These are phyloP conservation scores for Lathyrus oleraceus DNA, from an alignment of 306 rosid genomes.

Conservation along the genomic window DNA sequence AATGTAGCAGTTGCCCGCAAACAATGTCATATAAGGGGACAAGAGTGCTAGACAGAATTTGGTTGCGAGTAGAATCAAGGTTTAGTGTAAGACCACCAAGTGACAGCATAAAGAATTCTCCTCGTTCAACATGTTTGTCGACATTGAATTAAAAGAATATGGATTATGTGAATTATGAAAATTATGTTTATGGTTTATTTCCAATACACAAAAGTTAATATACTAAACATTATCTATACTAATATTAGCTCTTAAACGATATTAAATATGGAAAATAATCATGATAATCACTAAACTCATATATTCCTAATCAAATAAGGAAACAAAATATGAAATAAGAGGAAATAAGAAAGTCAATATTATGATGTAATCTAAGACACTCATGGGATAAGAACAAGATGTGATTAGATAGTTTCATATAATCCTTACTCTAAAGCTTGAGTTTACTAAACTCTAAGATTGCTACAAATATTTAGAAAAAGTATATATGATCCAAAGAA, in stretches of 20 bases:
- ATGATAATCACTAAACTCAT: neutral
- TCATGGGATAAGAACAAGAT: neutral
- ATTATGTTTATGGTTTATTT: neutral
- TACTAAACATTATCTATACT: neutral
- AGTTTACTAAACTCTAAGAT: neutral
- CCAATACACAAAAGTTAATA: too few relatives aligned
- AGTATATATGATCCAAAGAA: neutral
- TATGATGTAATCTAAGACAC: neutral
- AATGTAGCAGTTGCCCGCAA: neutral
- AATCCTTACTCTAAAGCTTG: neutral
- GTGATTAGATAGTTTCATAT: neutral
- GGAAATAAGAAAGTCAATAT: neutral
- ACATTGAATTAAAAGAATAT: neutral
- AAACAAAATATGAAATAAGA: neutral
- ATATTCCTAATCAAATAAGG: neutral
- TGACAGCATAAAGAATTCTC: too few relatives aligned
- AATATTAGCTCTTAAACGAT: neutral
- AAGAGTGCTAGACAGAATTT: too few relatives aligned
- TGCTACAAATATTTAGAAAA: neutral
- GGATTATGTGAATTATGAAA: neutral
- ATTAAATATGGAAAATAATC: neutral
- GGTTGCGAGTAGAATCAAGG: too few relatives aligned
- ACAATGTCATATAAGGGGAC: neutral
- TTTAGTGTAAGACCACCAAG: too few relatives aligned
- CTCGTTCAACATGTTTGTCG: too few relatives aligned